Percentiles rank a stretch among this genome's conserved stretches.
These are phyloP conservation scores for Lachnellula hyalina DNA, from an alignment of 2,329 filamentous ascomycete genomes.

Conservation along the genomic window DNA sequence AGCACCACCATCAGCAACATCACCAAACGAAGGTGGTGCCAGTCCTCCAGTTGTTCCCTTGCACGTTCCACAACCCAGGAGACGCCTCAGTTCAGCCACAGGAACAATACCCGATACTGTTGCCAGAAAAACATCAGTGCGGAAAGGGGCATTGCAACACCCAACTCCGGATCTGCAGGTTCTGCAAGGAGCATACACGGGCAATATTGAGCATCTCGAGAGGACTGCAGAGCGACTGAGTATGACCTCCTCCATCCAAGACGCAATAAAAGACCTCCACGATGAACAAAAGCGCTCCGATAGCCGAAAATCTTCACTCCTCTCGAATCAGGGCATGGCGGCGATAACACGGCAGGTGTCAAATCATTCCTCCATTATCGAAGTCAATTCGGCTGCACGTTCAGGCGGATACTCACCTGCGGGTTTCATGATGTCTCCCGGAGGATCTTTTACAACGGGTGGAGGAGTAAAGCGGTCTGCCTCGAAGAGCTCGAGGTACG, in stretches of 20 bases:
- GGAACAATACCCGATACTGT: neutral
- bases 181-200: slow-evolving; percentile 55
- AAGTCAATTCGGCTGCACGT: slow-evolving; percentile 61
- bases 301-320: slow-evolving; percentile 59
- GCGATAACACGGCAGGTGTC: slow-evolving; percentile 41
- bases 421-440: slow-evolving; percentile 63
- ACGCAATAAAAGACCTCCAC: slow-evolving; percentile 70
- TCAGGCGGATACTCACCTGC: slow-evolving; percentile 66
- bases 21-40: neutral
- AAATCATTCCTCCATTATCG: slow-evolving; percentile 57
- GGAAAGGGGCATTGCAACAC: slow-evolving; percentile 40
- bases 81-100: slow-evolving; percentile 15
- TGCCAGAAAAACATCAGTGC: slow-evolving; percentile 18
- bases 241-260: slow-evolving; percentile 67
- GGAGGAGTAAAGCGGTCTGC: slow-evolving; percentile 46
- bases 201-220: slow-evolving; percentile 69
- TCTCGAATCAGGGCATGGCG: slow-evolving; percentile 39
- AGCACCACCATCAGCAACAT: slow-evolving; percentile 3
- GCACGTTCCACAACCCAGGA: slow-evolving; percentile 16
- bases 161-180: slow-evolving; percentile 58
- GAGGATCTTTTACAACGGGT: slow-evolving; percentile 49
- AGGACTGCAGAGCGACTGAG: slow-evolving; percentile 70
- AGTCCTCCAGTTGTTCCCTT: slow-evolving; percentile 5
- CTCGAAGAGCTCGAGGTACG: slow-evolving; percentile 44
- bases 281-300: slow-evolving; percentile 65